Percentiles rank a stretch among this genome's conserved stretches.
phyloP scores from a whole-genome alignment of 768 basidiomycete genomes.

The Tulasnella sp. region DNA sequence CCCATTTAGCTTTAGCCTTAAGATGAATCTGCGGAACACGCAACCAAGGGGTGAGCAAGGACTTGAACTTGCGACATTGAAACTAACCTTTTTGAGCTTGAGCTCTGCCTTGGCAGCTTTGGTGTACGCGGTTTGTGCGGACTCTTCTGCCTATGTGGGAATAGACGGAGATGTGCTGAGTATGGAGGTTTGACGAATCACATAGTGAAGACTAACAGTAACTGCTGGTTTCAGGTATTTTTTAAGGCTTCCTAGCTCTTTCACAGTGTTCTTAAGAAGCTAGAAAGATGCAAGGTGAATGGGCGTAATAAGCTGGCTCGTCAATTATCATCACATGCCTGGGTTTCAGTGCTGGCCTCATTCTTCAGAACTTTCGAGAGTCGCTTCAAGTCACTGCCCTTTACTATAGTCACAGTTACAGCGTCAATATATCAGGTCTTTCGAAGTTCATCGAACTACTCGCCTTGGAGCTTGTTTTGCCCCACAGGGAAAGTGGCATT shows the following conservation, averaged over 20 bases:
- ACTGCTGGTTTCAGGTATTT: conserved; percentile 55
- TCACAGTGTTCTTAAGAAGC: conserved; percentile 42
- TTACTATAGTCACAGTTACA: neutral
- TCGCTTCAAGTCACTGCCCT: conserved; percentile 48
- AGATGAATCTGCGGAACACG: conserved; percentile 43
- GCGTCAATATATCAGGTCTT: neutral
- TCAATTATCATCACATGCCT: conserved; percentile 26
- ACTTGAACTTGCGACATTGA: neutral
- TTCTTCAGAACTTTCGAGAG: conserved; percentile 58
- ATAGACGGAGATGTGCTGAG: neutral
- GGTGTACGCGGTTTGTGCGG: conserved; percentile 41
- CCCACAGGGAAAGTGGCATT: neutral
- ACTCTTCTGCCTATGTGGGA: conserved; percentile 41
- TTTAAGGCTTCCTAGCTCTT: conserved; percentile 56
- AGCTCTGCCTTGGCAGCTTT: conserved; percentile 47
- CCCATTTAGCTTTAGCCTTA: conserved; percentile 49
- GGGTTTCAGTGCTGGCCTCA: conserved; percentile 58
- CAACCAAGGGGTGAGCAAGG: neutral
- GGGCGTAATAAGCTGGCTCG: neutral
- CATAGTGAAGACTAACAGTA: conserved; percentile 31
- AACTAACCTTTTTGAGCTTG: conserved; percentile 29
- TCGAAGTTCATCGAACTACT: neutral
- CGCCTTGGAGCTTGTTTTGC: neutral
- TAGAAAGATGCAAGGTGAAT: neutral
- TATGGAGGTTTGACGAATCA: neutral